Percentiles rank a stretch among this genome's conserved stretches.
Evolutionary conservation across 139 green algal genomes (phyloP).

Genomic region (Monoraphidium neglectum): DNA sequence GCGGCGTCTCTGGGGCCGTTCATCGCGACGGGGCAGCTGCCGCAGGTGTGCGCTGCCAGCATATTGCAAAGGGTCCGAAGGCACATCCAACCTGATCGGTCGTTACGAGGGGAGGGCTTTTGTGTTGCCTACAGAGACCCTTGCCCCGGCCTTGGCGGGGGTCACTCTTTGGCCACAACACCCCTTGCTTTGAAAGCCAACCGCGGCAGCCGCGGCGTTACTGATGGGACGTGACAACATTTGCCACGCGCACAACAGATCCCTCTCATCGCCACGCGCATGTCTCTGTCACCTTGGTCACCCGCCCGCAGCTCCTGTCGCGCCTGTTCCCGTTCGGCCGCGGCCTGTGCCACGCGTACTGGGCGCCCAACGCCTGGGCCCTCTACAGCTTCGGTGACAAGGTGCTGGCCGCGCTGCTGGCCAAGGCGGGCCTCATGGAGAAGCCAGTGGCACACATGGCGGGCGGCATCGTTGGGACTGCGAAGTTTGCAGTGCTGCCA

Average conservation of each 20-base stretch:
- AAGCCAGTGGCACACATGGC: slow-evolving; percentile 51
- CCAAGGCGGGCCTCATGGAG: not conserved
- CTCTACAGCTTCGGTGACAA: slow-evolving; percentile 88
- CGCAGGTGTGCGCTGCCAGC: slow-evolving; percentile 49
- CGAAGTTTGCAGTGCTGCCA: slow-evolving; percentile 78
- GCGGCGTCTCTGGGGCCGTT: slow-evolving; percentile 78
- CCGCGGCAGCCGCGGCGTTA: too few species aligned
- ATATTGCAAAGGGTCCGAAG: too few species aligned
- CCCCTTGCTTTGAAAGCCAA: too few species aligned
- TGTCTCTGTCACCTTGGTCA: too few species aligned
- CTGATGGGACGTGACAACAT: too few species aligned
- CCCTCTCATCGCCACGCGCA: too few species aligned
- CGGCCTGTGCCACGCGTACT: slow-evolving; percentile 94
- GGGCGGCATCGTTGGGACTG: slow-evolving; percentile 76
- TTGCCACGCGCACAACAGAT: too few species aligned
- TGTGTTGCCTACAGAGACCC: too few species aligned
- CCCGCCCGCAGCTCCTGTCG: slow-evolving; percentile 53
- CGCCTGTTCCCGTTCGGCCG: slow-evolving; percentile 93
- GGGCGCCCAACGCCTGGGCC: slow-evolving; percentile 95
- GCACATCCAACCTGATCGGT: too few species aligned
- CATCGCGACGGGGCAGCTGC: slow-evolving; percentile 57
- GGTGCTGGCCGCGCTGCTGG: slow-evolving; percentile 40
- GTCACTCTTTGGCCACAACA: too few species aligned
- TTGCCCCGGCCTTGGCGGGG: too few species aligned
- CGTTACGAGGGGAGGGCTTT: too few species aligned